phyloP scores from a whole-genome alignment of 228 moss, liverwort and hornwort species.

The Sphagnum fallax region DNA sequence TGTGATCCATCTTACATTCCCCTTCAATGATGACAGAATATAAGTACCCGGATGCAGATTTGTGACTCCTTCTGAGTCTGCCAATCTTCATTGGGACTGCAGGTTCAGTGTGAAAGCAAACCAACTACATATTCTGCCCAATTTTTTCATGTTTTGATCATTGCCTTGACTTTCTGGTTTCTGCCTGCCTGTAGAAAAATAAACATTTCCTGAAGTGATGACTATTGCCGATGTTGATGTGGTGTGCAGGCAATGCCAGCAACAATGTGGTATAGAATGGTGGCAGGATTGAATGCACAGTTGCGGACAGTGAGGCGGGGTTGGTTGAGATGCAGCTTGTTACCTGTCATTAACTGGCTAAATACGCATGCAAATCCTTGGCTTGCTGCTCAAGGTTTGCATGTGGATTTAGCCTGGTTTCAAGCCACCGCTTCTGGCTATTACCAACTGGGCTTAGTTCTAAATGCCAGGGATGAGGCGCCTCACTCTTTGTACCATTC shows the following conservation, averaged over 20 bases:
- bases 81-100: background rate
- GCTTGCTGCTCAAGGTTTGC: constrained; percentile 52
- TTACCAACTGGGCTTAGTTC: constrained; percentile 83
- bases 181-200: background rate
- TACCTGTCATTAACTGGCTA: constrained; percentile 79
- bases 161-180: background rate
- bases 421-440: constrained; percentile 89
- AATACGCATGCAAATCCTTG: constrained; percentile 66
- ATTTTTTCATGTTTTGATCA: no score
- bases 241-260: constrained; percentile 69
- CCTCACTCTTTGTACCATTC: constrained; percentile 40
- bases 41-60: background rate
- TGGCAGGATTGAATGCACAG: constrained; percentile 86
- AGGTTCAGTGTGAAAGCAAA: background rate
- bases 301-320: constrained; percentile 78
- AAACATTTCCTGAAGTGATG: background rate
- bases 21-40: no score
- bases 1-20: no score
- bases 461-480: constrained; percentile 56
- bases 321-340: constrained; percentile 61
- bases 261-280: constrained; percentile 96
- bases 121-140: no score
- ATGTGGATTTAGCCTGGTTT: constrained; percentile 95
- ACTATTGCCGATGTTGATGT: background rate
- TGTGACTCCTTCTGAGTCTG: background rate